phyloP scores from a whole-genome alignment of 75 land plant genomes.

The Adiantum capillusveneris region DNA sequence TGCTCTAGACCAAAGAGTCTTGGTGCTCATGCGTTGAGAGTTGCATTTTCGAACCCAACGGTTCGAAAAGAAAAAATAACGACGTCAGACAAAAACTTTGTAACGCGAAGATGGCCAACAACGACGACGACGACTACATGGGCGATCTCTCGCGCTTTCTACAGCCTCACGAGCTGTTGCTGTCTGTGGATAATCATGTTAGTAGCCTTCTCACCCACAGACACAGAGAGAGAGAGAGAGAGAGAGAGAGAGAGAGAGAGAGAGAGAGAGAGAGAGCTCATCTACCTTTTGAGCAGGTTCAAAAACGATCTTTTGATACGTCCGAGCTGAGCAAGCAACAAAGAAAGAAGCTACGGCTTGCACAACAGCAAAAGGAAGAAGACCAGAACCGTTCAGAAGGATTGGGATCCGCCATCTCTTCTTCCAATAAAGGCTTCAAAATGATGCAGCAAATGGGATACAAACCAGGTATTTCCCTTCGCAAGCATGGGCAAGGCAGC shows the following conservation, averaged over 20 bases:
- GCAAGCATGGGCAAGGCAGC: constrained; percentile 54
- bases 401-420: constrained; percentile 50
- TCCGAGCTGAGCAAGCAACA: constrained; percentile 43
- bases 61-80: too few relatives aligned
- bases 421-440: constrained; percentile 84
- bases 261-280: too few relatives aligned
- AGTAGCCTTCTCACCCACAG: too few relatives aligned
- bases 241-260: too few relatives aligned
- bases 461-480: constrained; percentile 62
- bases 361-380: constrained; percentile 48
- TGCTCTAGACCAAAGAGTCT: too few relatives aligned
- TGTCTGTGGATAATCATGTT: not conserved
- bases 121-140: constrained; percentile 78
- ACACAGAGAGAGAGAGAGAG: too few relatives aligned
- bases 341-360: constrained; percentile 35
- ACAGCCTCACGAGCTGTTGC: constrained; percentile 29
- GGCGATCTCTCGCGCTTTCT: constrained; percentile 64
- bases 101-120: constrained; percentile 1
- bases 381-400: constrained; percentile 45
- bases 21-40: too few relatives aligned
- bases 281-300: too few relatives aligned
- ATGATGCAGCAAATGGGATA: constrained; percentile 92
- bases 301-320: not conserved
- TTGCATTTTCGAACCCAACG: too few relatives aligned
- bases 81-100: too few relatives aligned